Base-by-base conservation (phyloP, 257 asterid species). In the Solanum corneliomulleri region DNA sequence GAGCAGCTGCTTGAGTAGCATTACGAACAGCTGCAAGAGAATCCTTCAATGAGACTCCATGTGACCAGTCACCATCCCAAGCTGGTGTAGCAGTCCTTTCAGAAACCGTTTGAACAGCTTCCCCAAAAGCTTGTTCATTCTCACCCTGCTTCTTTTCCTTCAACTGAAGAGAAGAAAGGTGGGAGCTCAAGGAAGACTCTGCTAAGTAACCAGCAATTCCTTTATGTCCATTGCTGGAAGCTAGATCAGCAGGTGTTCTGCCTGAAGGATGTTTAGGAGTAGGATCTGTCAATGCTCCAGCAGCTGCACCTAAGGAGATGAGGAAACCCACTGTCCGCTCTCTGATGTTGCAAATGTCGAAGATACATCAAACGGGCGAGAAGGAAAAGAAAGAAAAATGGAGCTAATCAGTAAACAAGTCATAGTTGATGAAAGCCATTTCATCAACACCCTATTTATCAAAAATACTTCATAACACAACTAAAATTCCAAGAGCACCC, bases 1-100 rank as follows among this genome's bases (percentile, higher is more conserved):
- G 99, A 88, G 98, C 98, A 77, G 98, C 98, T 86, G 98, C 98
- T 92, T 94, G 99, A 87, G 98, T 94, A 58, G 99, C 99, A 91
- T 96, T 96, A 82, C 98, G 96, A 64, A 96, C 93, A 62, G 99
- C 99, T 66, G 96, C 99, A 87, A 96, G 88, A 10, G 98, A 94
- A 90, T 96, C 98, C 91, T 95, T 95, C 90, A 95, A 37, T 68
- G 98, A 94, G 62, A 92, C 92, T 75, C 95, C 97, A 80, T 92
- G 93, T 58, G 93, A 92, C 62, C 92, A 89, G 88, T 94, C 98
- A 66, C 94, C 97, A 84, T 89, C 89, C 25, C 89, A 86, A 88
- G 64, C 86, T 71, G 97, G 94, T 85, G 94, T 93, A 85, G 98
- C 96, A 88, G 86, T 88, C 72, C 98, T 90, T 87, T 95, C 96